Conservation (phyloP, 139 green algal genomes). For the Monoraphidium neglectum region DNA sequence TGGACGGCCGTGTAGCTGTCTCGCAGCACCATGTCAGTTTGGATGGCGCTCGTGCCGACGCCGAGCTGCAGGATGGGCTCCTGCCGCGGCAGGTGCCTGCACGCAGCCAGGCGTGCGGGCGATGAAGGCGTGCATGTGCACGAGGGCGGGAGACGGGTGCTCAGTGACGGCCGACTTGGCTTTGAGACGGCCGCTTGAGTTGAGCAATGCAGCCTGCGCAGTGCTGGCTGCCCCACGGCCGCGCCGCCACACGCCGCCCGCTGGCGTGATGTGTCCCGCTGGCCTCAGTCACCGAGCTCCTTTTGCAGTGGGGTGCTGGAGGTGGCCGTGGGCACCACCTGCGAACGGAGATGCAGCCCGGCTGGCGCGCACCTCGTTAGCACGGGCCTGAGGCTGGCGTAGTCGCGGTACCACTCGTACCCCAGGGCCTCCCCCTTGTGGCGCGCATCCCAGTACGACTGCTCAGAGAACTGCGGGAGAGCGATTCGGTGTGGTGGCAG, state of each 20-base stretch:
- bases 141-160: not conserved
- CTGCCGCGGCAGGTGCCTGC: conserved; percentile 20
- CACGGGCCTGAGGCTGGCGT: too few relatives aligned
- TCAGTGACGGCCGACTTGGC: not conserved
- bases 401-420: too few relatives aligned
- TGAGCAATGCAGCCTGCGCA: not conserved
- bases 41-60: conserved; percentile 30
- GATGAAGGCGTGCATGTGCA: not conserved
- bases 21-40: conserved; percentile 20
- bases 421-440: not conserved
- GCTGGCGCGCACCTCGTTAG: too few relatives aligned
- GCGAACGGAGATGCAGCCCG: too few relatives aligned
- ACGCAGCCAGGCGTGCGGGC: not conserved
- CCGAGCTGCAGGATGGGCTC: conserved; percentile 20
- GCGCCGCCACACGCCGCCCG: not conserved
- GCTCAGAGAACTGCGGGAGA: not conserved
- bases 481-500: not conserved
- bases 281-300: too few relatives aligned
- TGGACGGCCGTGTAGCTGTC: conserved; percentile 18
- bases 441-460: conserved; percentile 12
- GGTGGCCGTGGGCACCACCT: too few relatives aligned
- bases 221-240: not conserved
- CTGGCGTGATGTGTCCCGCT: too few relatives aligned
- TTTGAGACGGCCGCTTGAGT: not conserved
- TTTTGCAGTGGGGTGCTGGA: too few relatives aligned